Evolutionary conservation across 2,329 filamentous ascomycete species (phyloP).

Genomic region (Penicillium griseofulvum): DNA sequence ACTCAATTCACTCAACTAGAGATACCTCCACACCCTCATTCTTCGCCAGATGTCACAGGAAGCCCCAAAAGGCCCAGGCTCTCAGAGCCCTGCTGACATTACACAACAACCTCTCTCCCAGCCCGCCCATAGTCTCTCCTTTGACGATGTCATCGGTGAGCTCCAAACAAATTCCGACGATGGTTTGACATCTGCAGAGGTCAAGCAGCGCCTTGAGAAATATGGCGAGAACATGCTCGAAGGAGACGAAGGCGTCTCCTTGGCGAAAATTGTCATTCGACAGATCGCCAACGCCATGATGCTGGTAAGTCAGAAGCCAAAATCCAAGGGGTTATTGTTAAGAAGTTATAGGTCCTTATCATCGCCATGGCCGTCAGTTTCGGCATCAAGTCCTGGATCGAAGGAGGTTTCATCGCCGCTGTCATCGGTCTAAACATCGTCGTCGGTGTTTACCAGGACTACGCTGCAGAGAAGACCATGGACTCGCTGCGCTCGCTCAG

Average conservation of each 20-base stretch:
- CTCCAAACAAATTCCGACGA: conserved; percentile 56
- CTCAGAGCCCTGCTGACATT: conserved; percentile 29
- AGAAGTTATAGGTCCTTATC: conserved; percentile 63
- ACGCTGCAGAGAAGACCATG: conserved; percentile 62
- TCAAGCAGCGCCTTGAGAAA: conserved; percentile 53
- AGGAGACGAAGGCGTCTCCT: conserved; percentile 62
- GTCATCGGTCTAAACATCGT: conserved; percentile 59
- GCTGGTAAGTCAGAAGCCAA: conserved; percentile 47
- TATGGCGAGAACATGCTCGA: conserved; percentile 66
- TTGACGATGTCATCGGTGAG: conserved; percentile 53
- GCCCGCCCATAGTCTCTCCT: conserved; percentile 63
- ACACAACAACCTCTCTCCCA: conserved; percentile 52
- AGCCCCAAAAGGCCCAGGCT: conserved; percentile 13
- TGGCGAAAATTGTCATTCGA: conserved; percentile 66
- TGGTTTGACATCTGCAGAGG: conserved; percentile 58
- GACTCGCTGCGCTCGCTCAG: conserved; percentile 57
- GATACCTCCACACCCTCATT: background rate
- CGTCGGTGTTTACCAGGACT: conserved; percentile 62
- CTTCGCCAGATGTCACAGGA: conserved; percentile 21
- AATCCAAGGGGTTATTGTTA: background rate
- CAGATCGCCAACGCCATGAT: conserved; percentile 70
- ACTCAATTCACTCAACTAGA: conserved; percentile 4
- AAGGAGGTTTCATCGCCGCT: conserved; percentile 59
- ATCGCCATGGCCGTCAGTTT: conserved; percentile 68
- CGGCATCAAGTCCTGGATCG: conserved; percentile 57